These are phyloP conservation scores for Microbotryum intermedium DNA, from an alignment of 1,284 basidiomycete species.

Conservation along the genomic window DNA sequence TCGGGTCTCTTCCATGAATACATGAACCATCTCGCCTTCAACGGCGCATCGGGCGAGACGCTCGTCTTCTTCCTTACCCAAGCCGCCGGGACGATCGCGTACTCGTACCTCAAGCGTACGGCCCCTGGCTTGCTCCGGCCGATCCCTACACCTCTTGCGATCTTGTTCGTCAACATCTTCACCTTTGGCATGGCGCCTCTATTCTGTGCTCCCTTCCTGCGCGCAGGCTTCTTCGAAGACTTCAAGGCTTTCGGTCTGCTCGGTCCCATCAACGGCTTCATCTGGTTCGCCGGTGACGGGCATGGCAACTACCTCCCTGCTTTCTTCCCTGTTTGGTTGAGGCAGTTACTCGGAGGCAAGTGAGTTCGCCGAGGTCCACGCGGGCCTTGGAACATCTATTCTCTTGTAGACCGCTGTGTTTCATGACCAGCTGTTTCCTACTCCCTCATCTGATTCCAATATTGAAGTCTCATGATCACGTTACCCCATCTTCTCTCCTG, in stretches of 20 bases:
- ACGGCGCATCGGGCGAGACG: slow-evolving; percentile 1
- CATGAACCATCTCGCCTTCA: slow-evolving; percentile 5
- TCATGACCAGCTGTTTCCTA: no score
- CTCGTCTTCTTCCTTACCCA: neutral
- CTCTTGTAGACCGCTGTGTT: no score
- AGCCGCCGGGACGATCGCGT: neutral
- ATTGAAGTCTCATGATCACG: no score
- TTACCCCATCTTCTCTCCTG: no score
- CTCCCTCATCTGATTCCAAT: no score
- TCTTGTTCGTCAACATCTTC: neutral
- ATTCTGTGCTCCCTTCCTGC: neutral
- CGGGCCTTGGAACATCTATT: no score
- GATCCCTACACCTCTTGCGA: neutral
- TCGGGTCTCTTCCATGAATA: slow-evolving; percentile 5
- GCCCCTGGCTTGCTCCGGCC: neutral
- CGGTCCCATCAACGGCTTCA: neutral
- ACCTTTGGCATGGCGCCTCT: neutral
- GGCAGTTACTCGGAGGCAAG: no score
- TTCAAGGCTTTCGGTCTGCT: neutral
- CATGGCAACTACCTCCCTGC: neutral
- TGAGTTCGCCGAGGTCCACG: no score
- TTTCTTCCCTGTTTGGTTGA: no score
- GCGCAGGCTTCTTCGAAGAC: slow-evolving; percentile 1
- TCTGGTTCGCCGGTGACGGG: slow-evolving; percentile 1
- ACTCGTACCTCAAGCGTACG: neutral